Evolutionary conservation across 352 stramenopile species (phyloP), one percentile per base, ranked within the genome.

Genomic region (Phytophthora uliginosa): DNA sequence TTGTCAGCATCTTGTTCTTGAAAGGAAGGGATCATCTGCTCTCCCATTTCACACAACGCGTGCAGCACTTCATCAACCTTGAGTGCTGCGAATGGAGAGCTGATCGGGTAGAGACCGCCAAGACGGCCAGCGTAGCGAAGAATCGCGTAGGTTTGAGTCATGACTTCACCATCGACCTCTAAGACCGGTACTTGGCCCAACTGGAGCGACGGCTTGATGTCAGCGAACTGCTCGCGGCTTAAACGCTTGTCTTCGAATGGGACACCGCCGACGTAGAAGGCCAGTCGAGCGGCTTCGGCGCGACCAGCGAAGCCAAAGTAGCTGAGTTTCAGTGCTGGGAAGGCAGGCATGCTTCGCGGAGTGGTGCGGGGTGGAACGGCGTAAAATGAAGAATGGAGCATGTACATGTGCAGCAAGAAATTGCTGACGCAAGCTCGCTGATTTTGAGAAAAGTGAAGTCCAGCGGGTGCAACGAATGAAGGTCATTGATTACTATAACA

Each of bases 61-160:
- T 82, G 67, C 55, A 92, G 28, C 24, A 93, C 62, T 57, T 93
- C 86, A 56, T 93, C 84, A 22, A 93, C 64, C 38, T 80, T 77
- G 28, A 89, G 63, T 20, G 87, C 77, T 3, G 74, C 71, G 9
- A 86, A 60, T 0, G 76, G 58, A 10, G 85, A 66, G 50, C 69
- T 82, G 9, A 53, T 57, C 0, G 85, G 83, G 63, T 92, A 93
- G 40, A 93, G 77, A 15, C 77, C 71, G 4, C 64, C 73, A n/a
- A 93, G 71, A 4, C 84, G 79, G 2, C 91, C 91, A 15, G 81
- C 87, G 48, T 87, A 95, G 2, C 88, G 83, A 15, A 95, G 63
- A 7, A 95, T 89, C 4, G 85, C 82, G 24, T 82, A 65, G n/a
- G 79, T 85, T 69, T 96, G 86, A 0, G 77, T 80, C 48, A 93